Base-by-base conservation (phyloP, 139 green algal species). In the Volvox africanus region DNA sequence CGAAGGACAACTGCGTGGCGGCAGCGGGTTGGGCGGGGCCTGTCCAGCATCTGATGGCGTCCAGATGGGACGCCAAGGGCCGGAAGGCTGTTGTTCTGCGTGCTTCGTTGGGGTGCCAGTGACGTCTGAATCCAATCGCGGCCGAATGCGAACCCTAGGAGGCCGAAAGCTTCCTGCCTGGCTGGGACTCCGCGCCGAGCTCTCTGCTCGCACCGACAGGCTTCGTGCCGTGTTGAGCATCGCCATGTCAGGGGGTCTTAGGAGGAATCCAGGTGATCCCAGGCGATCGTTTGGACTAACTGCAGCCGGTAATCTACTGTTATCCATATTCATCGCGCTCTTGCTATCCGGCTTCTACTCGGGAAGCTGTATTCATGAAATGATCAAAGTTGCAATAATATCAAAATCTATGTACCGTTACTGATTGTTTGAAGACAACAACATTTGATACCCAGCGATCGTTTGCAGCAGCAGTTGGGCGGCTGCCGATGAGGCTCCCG, bases 211-310 rank as follows among this genome's bases (percentile, higher is more conserved):
- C 32, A 30, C 71, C 32, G 75, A 61, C 75, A 81, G 30, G 33
- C 50, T 55, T 13, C 75, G 75, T 26, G 75, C 17, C 30, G 75
- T 61, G 20, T 33, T 81, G 3, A 30, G 24, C 30, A 61, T 55
- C 71, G 71, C 24, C 26, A 30, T 18, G 28, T 81, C 75, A 55
- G 80, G 80, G 5, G 80, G 80, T 17, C 50, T 55, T 30, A 86
- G 26, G 9, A 86, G 55, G 28, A 86, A 86, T 28, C 80, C 80
- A 20, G 80, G 80, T 26, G 80, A 86, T 26, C 50, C 50, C 26
- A 73, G 32, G 12, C 75, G n/a, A 61, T 81, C 75, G 61, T 81
- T 81, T 55, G 75, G 75, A 11, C 75, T 81, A 28, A 35, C 19
- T 28, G 32, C 12, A 36, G 1, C 26, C 18, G 80, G 24, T 71